Evolutionary conservation across 1,284 basidiomycete genomes (phyloP), one percentile per base, ranked within the genome.

Genomic region (Coniferiporia weirii): DNA sequence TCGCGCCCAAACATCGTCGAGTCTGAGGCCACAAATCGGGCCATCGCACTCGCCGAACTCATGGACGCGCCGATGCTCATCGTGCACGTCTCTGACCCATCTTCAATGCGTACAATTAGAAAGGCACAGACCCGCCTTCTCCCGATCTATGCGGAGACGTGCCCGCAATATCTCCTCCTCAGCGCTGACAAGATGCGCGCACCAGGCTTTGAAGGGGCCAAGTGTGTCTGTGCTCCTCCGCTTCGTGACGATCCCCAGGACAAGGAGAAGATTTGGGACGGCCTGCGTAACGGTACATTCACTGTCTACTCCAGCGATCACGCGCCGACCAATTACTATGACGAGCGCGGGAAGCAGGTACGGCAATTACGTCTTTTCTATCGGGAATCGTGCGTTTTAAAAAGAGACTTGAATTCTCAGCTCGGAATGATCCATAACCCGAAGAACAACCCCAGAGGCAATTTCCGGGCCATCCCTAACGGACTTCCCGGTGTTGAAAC

Each of bases 1-100:
- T 66, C 66, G 35, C 62, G 66, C n/a, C 66, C 66, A 38, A 63
- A 64, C 19, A 67, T 67, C 17, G 66, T 65, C 27, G 66, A 67
- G 38, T 53, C 58, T 15, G 66, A 67, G 55, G 66, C 66, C 17
- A 67, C 66, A 34, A 59, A 67, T 34, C 62, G 66, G 6, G 66
- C 61, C 12, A 63, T 67, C n/a, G 58, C 60, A n/a, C 56, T 67
- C 13, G 66, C 66, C n/a, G 66, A 67, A 46, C 61, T 67, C n/a
- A 66, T 67, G 64, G 65, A 67, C 43, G 62, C 64, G 3, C 66
- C 66, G 10, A 66, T 67, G 22, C 59, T 67, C 43, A 61, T 67
- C n/a, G 66, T 67, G 12, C 66, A 67, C 36, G 61, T 67, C 47
- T 67, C 66, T 3, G 59, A 65, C 19, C 63, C 54, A 5, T 49